Base-by-base conservation (phyloP, 306 rosid species). In the Vicia villosa region DNA sequence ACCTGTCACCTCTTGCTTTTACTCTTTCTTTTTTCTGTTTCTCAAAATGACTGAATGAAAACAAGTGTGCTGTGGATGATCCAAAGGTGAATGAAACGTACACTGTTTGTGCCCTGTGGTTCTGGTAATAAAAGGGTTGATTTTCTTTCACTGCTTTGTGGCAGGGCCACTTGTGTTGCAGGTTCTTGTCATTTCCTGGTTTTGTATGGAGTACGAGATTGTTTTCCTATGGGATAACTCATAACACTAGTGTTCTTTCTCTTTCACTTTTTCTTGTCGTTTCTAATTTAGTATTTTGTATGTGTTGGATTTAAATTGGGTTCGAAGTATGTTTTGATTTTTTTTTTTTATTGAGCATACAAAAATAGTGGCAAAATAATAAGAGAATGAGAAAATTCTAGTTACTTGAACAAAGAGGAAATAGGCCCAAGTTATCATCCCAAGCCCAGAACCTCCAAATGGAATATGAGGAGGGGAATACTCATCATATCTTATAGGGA, bases 1-100 rank as follows among this genome's bases (percentile, higher is more conserved):
- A 77, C 51, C 8, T 74, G 78, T 82, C 83, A 82, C 64, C 24
- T 72, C 79, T 60, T 60, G 42, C 51, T 15, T 72, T 69, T 56
- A 46, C 66, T 81, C 67, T 72, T 72, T 17, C 0, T 17, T 50
- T 50, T 28, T 56, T 22, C 56, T 67, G 76, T 72, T 66, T 58
- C 58, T 54, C 28, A 61, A 52, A 40, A 41, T 65, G 46, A 37
- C 24, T 10, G 16, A 58, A 58, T 59, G 43, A 32, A 60, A 60
- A 60, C 24, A 19, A 34, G 32, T 52, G 59, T 52, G 32, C n/a
- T 52, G 59, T 52, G 37, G 45, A 8, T 17, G 34, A 60, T 36
- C 47, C 16, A 36, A 61, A 24, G 47, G 19, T 26, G 62, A 26
- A 28, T 56, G 20, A 13, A 62, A 1, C 19, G 37, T 13, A 58